Conservation (phyloP, 306 rosid species). For the Castanospermum australe region DNA sequence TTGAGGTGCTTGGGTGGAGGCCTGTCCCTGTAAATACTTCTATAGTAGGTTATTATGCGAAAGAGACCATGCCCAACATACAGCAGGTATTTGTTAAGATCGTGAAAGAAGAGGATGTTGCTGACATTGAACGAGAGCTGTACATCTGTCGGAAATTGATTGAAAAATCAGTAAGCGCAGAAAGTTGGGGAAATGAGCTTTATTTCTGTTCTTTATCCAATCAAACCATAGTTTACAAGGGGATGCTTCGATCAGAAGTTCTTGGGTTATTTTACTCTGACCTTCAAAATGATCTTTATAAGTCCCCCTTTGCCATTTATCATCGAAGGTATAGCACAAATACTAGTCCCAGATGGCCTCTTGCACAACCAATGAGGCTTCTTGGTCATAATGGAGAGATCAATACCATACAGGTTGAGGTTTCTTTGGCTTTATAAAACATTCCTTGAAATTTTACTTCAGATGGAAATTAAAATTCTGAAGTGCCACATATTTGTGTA, state of each 20-base stretch:
- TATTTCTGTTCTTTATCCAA: conserved; percentile 98
- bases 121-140: conserved; percentile 92
- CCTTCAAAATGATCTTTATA: conserved; percentile 84
- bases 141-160: conserved; percentile 95
- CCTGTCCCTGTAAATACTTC: conserved; percentile 92
- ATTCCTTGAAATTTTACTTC: conserved; percentile 15
- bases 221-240: conserved; percentile 96
- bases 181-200: conserved; percentile 95
- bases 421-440: conserved; percentile 27
- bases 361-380: conserved; percentile 99
- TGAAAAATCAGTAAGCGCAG: conserved; percentile 79
- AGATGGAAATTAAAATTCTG: conserved; percentile 29
- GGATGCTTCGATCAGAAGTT: conserved; percentile 99
- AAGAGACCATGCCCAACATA: conserved; percentile 90
- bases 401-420: conserved; percentile 88
- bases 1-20: conserved; percentile 98
- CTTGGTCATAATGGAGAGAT: conserved; percentile 99
- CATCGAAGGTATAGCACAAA: conserved; percentile 98
- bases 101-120: conserved; percentile 87
- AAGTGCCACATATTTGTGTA: conserved; percentile 34
- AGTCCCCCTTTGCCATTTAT: conserved; percentile 92
- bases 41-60: conserved; percentile 89
- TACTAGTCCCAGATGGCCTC: conserved; percentile 99
- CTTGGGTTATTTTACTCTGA: conserved; percentile 90
- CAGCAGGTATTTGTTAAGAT: conserved; percentile 93